Conservation (phyloP, 306 rosid genomes). For the Comarum palustre region DNA sequence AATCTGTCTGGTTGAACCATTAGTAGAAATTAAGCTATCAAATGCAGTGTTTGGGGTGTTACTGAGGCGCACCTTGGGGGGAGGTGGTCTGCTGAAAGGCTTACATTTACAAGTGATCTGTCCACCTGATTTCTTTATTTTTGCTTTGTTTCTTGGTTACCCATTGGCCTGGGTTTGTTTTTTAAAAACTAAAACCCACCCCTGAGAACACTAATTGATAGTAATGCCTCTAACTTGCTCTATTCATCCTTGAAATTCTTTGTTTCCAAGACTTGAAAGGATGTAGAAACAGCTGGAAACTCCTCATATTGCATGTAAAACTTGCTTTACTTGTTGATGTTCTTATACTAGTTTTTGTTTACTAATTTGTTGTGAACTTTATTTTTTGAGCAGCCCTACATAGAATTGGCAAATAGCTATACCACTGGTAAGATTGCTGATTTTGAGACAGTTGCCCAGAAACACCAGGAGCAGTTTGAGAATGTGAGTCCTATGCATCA, state of each 20-base stretch:
- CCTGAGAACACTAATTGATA: neutral
- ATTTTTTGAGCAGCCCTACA: slow-evolving; percentile 51
- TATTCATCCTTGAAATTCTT: neutral
- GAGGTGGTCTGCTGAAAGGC: neutral
- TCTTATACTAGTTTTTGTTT: neutral
- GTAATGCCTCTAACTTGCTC: neutral
- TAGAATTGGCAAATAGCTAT: slow-evolving; percentile 58
- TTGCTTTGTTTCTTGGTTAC: neutral
- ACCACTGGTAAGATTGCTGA: slow-evolving; percentile 49
- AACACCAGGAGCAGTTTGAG: slow-evolving; percentile 51
- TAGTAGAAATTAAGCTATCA: neutral
- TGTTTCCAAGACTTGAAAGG: neutral
- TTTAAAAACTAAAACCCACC: neutral
- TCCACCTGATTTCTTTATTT: neutral
- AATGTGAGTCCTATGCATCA: slow-evolving; percentile 42
- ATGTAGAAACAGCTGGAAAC: neutral
- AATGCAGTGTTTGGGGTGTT: neutral
- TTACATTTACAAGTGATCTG: neutral
- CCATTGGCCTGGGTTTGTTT: neutral
- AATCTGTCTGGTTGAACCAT: neutral
- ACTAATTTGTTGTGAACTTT: slow-evolving; percentile 1
- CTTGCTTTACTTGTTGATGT: neutral
- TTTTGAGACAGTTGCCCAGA: slow-evolving; percentile 39
- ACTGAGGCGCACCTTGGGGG: neutral
- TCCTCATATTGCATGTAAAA: too few species aligned